Evolutionary conservation across 768 basidiomycete species (phyloP), one percentile per base, ranked within the genome.

Genomic region (Scleroderma citrinum): DNA sequence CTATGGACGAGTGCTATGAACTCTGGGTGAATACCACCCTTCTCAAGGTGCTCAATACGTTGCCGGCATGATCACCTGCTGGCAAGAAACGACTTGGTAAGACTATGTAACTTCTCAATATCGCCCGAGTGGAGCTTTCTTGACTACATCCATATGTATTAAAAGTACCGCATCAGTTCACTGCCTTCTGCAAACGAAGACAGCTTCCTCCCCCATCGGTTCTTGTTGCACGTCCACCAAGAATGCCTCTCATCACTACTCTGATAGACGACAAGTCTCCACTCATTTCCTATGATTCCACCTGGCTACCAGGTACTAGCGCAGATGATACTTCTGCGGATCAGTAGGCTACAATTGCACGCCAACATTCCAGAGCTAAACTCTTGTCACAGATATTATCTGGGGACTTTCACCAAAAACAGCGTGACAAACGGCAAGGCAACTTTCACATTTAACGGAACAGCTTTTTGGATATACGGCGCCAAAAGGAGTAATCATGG

Each of bases 401-500:
- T 62, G 3, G 68, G 68, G 39, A 73, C 68, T 34, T 77, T 72
- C 49, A 72, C 64, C 52, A 59, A 51, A 5, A 74, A 76, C 5
- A 59, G 66, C 17, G 56, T 52, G 0, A 54, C 55, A 29, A 58
- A 63, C 8, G 73, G 73, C 6, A 53, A 51, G 19, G 69, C 64
- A 3, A 67, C 65, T 0, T 72, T 80, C 53, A 50, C 57, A 23
- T 80, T 80, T 66, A 74, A 74, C 37, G 80, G 79, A 14, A 76
- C 71, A 8, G 71, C 66, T 5, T 58, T 81, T 14, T 69, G 71
- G 62, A 58, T 81, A 11, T 80, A 70, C 49, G 81, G 80, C 7
- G 71, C 76, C 2, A 74, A 76, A 45, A 68, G 77, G 23, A 32
- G 49, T 5, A 76, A 77, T 46, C 76, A 78, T 55, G 77, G 78